phyloP scores from a whole-genome alignment of 2,329 filamentous ascomycete species.

The Plectosphaerella plurivora region DNA sequence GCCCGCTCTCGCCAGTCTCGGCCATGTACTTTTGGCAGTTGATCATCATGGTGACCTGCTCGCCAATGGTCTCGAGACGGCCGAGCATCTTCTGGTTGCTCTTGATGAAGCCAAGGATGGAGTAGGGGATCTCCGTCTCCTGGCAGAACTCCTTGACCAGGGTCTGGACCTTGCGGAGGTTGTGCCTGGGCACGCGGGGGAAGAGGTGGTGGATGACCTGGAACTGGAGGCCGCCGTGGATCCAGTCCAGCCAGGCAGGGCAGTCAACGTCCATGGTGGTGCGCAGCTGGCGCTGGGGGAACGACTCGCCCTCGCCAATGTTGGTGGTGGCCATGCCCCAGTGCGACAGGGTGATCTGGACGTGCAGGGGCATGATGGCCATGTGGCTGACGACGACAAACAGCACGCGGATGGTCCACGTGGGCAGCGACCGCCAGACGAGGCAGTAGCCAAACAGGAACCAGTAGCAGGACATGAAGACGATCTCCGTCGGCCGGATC shows the following conservation, averaged over 20 bases:
- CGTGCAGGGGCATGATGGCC: constrained; percentile 63
- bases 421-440: constrained; percentile 55
- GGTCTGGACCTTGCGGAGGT: constrained; percentile 55
- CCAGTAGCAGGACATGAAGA: constrained; percentile 62
- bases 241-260: constrained; percentile 66
- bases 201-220: constrained; percentile 69
- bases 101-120: constrained; percentile 55
- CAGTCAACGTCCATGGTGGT: constrained; percentile 74
- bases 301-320: constrained; percentile 60
- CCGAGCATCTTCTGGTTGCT: constrained; percentile 51
- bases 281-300: constrained; percentile 64
- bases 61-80: constrained; percentile 51
- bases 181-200: constrained; percentile 64
- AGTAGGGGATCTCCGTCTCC: constrained; percentile 61
- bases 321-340: constrained; percentile 68
- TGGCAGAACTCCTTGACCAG: constrained; percentile 59
- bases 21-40: constrained; percentile 52
- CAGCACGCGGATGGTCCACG: constrained; percentile 49
- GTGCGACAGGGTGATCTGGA: constrained; percentile 69
- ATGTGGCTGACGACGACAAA: constrained; percentile 63
- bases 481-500: constrained; percentile 63
- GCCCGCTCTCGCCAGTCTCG: constrained; percentile 38
- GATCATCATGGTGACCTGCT: constrained; percentile 56
- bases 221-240: constrained; percentile 70
- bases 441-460: constrained; percentile 64